phyloP scores from a whole-genome alignment of 1,284 basidiomycete species.

The Coriolopsis trogii region DNA sequence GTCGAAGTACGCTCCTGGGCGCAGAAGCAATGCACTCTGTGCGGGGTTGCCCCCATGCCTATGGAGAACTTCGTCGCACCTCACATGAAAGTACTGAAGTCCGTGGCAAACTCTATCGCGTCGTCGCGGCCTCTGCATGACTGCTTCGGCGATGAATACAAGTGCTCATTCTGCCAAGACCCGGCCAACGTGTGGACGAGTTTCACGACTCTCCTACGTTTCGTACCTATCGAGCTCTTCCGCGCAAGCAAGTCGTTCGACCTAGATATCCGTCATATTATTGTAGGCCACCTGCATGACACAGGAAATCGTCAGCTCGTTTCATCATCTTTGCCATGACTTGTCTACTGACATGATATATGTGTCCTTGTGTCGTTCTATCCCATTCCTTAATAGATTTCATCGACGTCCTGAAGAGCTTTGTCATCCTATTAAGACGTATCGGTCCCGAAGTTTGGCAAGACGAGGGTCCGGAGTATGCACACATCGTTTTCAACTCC shows the following conservation, averaged over 20 bases:
- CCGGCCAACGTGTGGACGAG: constrained; percentile 55
- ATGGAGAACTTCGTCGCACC: constrained; percentile 46
- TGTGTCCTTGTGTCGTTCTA: too few species aligned
- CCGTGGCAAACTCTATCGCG: constrained; percentile 34
- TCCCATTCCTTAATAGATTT: constrained; percentile 61
- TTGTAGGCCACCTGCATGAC: constrained; percentile 66
- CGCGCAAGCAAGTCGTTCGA: constrained; percentile 38
- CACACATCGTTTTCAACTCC: constrained; percentile 78
- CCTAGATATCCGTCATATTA: constrained; percentile 50
- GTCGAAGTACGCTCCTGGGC: constrained; percentile 63
- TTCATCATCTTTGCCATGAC: constrained; percentile 24
- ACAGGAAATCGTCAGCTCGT: constrained; percentile 61
- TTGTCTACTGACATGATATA: too few species aligned
- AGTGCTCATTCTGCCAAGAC: constrained; percentile 31
- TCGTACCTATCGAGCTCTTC: constrained; percentile 53
- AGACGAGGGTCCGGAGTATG: constrained; percentile 66
- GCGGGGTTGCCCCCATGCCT: constrained; percentile 48
- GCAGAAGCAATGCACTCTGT: constrained; percentile 43
- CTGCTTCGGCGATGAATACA: constrained; percentile 11
- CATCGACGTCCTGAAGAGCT: constrained; percentile 60
- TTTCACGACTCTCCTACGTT: constrained; percentile 50
- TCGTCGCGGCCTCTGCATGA: constrained; percentile 13
- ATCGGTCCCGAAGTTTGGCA: constrained; percentile 63
- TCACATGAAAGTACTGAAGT: constrained; percentile 48
- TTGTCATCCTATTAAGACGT: constrained; percentile 55